Percentiles rank a stretch among this genome's conserved stretches.
Conservation (phyloP, 2,329 filamentous ascomycete species). For the Lizonia empirigonia region DNA sequence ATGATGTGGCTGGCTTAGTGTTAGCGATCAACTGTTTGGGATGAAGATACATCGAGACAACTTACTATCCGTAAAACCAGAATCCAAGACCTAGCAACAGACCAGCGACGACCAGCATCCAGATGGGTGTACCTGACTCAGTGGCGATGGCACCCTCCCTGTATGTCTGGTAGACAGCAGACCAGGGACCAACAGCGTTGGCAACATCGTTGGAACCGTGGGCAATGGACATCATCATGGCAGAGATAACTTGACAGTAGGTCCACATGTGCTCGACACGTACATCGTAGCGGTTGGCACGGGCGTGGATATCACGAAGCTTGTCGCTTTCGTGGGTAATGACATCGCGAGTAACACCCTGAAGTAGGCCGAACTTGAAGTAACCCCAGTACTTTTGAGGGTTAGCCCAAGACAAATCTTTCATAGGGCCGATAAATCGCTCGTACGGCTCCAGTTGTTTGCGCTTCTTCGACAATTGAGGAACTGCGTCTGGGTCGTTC, state of each 20-base stretch:
- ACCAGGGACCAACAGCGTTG: conserved; percentile 61
- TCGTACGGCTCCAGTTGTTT: conserved; percentile 43
- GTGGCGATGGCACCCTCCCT: conserved; percentile 52
- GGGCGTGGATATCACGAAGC: conserved; percentile 49
- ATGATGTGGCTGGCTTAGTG: conserved; percentile 57
- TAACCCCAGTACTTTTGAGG: conserved; percentile 47
- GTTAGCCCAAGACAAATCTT: conserved; percentile 37
- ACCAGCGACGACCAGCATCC: conserved; percentile 64
- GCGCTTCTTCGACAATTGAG: conserved; percentile 16
- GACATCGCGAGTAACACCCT: conserved; percentile 50
- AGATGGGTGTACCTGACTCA: conserved; percentile 61
- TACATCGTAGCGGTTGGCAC: conserved; percentile 54
- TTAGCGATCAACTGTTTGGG: not conserved
- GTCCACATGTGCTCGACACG: conserved; percentile 57
- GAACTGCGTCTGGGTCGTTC: conserved; percentile 12
- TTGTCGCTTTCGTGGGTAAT: conserved; percentile 49
- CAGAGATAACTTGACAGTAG: conserved; percentile 54
- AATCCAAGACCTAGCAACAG: conserved; percentile 61
- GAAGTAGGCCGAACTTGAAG: conserved; percentile 53
- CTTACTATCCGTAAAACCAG: conserved; percentile 63
- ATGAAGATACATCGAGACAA: not conserved
- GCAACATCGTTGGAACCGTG: conserved; percentile 72
- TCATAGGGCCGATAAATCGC: conserved; percentile 44
- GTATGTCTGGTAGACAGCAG: conserved; percentile 68
- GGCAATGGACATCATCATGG: conserved; percentile 74